phyloP scores from a whole-genome alignment of 257 asterid species.

The Verbena officinalis region DNA sequence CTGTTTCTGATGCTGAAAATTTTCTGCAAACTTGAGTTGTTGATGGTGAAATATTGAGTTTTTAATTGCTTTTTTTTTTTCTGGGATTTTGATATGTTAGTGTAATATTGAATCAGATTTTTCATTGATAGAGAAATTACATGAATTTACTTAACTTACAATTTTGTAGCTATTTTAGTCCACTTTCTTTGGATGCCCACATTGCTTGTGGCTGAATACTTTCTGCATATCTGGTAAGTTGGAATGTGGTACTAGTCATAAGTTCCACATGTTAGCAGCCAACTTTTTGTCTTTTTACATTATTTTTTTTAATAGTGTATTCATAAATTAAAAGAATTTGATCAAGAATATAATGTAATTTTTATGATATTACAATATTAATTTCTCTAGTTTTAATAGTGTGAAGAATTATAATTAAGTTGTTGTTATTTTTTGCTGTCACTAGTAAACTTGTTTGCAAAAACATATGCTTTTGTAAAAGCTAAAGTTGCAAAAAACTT shows the following conservation, averaged over 20 bases:
- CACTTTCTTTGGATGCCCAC: not conserved
- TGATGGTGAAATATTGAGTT: not conserved
- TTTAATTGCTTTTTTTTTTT: conserved; percentile 10
- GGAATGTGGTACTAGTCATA: not conserved
- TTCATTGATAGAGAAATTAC: conserved; percentile 12
- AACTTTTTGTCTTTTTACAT: not conserved
- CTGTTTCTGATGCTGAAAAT: conserved; percentile 25
- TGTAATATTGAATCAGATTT: conserved; percentile 15
- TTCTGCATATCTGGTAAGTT: not conserved
- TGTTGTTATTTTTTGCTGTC: no score
- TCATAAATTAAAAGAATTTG: conserved; percentile 1
- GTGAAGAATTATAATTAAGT: no score
- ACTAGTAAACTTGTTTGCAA: no score
- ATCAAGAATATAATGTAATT: no score
- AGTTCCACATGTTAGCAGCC: conserved; percentile 8
- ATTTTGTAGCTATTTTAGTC: conserved; percentile 5
- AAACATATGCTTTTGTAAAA: no score
- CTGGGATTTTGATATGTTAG: not conserved
- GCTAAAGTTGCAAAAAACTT: no score
- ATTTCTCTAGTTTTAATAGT: no score
- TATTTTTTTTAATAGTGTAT: not conserved
- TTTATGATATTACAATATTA: no score
- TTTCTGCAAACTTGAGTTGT: not conserved
- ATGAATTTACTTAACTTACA: not conserved
- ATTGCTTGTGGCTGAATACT: not conserved